These are phyloP conservation scores for Aspergillus conjunctus DNA, from an alignment of 495 filamentous ascomycete species.

Conservation along the genomic window DNA sequence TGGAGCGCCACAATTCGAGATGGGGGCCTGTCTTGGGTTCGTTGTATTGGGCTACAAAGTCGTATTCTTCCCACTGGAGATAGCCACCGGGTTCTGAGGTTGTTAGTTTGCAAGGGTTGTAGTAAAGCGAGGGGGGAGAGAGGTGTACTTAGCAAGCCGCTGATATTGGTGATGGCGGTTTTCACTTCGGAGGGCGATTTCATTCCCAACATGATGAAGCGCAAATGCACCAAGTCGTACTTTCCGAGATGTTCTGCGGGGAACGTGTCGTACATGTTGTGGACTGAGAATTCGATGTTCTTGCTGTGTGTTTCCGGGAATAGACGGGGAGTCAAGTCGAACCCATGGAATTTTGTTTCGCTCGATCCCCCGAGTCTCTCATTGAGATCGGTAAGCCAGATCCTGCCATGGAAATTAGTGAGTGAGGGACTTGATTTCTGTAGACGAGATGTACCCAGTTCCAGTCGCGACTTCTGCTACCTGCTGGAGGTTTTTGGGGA, in stretches of 20 bases:
- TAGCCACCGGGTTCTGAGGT: slow-evolving; percentile 15
- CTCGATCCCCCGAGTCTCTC: background rate
- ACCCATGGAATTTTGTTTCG: slow-evolving; percentile 13
- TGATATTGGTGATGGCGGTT: slow-evolving; percentile 8
- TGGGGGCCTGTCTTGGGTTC: background rate
- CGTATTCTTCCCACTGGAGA: slow-evolving; percentile 21
- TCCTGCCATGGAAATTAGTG: background rate
- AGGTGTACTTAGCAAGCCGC: slow-evolving; percentile 9
- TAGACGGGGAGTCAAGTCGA: slow-evolving; percentile 10
- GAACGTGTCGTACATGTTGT: slow-evolving; percentile 16
- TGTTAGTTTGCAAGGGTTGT: background rate
- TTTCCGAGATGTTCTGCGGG: slow-evolving; percentile 12
- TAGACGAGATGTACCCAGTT: slow-evolving; percentile 7
- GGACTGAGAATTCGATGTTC: slow-evolving; percentile 12
- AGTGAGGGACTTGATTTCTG: background rate
- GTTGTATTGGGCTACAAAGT: slow-evolving; percentile 10
- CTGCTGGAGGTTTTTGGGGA: background rate
- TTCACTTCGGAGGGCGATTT: background rate
- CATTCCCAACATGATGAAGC: slow-evolving; percentile 5
- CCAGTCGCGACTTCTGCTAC: slow-evolving; percentile 19
- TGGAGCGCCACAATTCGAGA: background rate
- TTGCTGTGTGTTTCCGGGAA: slow-evolving; percentile 6
- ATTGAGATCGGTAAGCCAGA: slow-evolving; percentile 10
- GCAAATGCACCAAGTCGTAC: slow-evolving; percentile 16
- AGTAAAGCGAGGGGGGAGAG: background rate